Evolutionary conservation across 768 basidiomycete species (phyloP), one percentile per base, ranked within the genome.

Genomic region (Rhizopogon salebrosus): DNA sequence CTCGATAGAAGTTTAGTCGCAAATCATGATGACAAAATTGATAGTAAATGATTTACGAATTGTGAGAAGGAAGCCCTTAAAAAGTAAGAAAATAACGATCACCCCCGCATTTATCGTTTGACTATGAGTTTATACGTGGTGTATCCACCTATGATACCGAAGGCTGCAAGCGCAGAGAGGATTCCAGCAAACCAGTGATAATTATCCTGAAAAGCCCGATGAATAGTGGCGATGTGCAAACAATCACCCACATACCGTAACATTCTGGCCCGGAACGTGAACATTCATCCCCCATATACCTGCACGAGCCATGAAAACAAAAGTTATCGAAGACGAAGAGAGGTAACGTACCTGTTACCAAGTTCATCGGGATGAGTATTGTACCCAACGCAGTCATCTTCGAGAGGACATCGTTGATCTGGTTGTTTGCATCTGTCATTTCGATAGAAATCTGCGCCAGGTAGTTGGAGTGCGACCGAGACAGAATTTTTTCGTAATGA

Each of bases 351-450:
- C 90, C 95, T 24, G 97, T 99, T 48, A 99, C 83, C 68, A 98
- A 71, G 69, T 98, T 98, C 88, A 95, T 97, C 34, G 90, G 97
- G 66, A 99, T 87, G 60, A 98, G 86, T 5, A 99, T 84, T 6
- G 97, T 99, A 80, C 97, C 97, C 41, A 99, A 80, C 6, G 97
- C 95, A 0, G 97, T 98, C 55, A 99, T 76, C 75, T 98, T 98
- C 4, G 91, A 92, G 5, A 98, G 82, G 2, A 99, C 97, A 65
- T 98, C 94, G 72, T 99, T 99, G 75, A 98, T 99, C 74, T 98
- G 94, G 70, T 99, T 99, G 73, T 99, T 99, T 38, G 97, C 97
- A 62, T 98, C 95, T 34, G 93, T 95, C 95, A 98, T 99, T 75
- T 98, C 97, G 71, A 99, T 98, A 39, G 94, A 97, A 61, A 99